Base-by-base conservation (phyloP, 2,329 filamentous ascomycete species). In the Setomelanomma holmii region DNA sequence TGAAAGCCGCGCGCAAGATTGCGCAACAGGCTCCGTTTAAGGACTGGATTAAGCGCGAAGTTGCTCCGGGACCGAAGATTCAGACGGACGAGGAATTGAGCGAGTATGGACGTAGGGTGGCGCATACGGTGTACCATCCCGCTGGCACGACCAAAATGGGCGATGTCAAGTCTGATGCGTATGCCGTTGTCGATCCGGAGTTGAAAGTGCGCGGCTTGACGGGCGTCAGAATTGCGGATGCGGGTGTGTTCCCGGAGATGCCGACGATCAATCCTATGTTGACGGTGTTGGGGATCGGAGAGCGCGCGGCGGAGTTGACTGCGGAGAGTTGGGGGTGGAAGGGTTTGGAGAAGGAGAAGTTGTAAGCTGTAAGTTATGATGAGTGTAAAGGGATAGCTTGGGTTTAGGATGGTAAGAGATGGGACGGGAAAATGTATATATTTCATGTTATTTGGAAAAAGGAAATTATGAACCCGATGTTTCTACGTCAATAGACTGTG, bases 141-240 rank as follows among this genome's bases (percentile, higher is more conserved):
- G 89, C 89, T 11, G 91, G 91, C 45, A 96, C 91, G 16, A 95
- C 91, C 49, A 92, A 92, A 82, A 96, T 96, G 91, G 91, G 91
- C 27, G 86, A 93, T 67, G 76, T 89, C 4, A 74, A 73, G 49
- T 83, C 79, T 46, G 90, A 96, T 71, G 77, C 84, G 43, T 77
- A 87, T 72, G 91, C 90, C 4, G 92, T 96, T 17, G 91, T 96
- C n/a, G 89, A 95, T 69, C 82, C 83, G 21, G 80, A 88, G 69
- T 76, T 96, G 56, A 88, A 84, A 77, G 80, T 96, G 23, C 81
- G 86, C 22, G 91, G 90, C 0, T 76, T 96, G 58, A 85, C 86
- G 78, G 86, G 85, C 23, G 76, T 96, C 51, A 84, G 91, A 51
- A 91, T 96, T 62, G 90, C 90, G 1, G 91, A 96, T 74, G 91